Conservation (phyloP, 352 stramenopile species). For the Globisporangium polare region DNA sequence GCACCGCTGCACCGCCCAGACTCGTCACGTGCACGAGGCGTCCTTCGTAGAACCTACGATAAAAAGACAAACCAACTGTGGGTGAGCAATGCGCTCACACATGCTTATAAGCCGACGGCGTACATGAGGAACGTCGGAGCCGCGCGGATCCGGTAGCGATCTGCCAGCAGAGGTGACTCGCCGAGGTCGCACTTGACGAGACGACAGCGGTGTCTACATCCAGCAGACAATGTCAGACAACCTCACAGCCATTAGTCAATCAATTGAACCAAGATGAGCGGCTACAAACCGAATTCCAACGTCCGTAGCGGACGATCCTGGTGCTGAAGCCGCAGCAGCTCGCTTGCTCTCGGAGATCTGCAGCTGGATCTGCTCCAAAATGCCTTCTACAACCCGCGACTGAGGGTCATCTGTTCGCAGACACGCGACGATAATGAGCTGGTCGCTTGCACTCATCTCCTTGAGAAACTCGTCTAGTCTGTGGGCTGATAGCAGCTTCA, state of each 20-base stretch:
- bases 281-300: constrained; percentile 5
- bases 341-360: constrained; percentile 19
- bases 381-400: constrained; percentile 42
- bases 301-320: not conserved
- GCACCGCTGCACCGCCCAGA: constrained; percentile 44
- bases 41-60: constrained; percentile 53
- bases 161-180: constrained; percentile 45
- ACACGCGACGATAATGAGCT: constrained; percentile 68
- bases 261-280: not conserved
- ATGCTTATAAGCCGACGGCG: not conserved
- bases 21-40: constrained; percentile 58
- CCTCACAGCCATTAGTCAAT: not conserved
- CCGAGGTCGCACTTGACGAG: constrained; percentile 76
- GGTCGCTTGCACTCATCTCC: constrained; percentile 27
- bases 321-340: not conserved
- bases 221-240: not conserved
- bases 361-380: constrained; percentile 56
- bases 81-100: not conserved
- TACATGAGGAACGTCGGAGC: constrained; percentile 77
- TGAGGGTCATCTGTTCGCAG: constrained; percentile 59
- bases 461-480: constrained; percentile 53
- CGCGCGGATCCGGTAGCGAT: constrained; percentile 68
- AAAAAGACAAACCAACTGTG: not conserved
- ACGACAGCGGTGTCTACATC: constrained; percentile 31
- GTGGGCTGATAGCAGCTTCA: constrained; percentile 33